phyloP scores from a whole-genome alignment of 306 rosid genomes.

The Clitoria ternatea region DNA sequence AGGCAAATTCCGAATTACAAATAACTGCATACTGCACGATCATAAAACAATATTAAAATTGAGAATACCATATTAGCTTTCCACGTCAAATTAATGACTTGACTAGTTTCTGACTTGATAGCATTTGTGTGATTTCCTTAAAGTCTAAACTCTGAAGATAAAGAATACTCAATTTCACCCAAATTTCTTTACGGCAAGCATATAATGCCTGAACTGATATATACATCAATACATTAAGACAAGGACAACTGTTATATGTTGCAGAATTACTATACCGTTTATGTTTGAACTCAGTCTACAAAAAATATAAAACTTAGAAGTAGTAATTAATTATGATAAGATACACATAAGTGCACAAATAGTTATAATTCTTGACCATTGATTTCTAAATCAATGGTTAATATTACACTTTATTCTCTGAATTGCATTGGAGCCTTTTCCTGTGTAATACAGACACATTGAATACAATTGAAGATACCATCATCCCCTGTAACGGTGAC shows the following conservation, averaged over 20 bases:
- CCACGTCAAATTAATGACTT: background rate
- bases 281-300: background rate
- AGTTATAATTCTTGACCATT: no score
- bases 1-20: background rate
- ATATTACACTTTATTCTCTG: no score
- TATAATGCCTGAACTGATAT: background rate
- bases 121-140: background rate
- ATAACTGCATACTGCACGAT: background rate
- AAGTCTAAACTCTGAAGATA: background rate
- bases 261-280: background rate
- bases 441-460: no score
- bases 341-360: no score
- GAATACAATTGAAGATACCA: conserved; percentile 3
- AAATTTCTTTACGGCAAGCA: background rate
- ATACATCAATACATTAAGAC: background rate
- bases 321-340: no score
- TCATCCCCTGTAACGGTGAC: no score
- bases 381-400: no score
- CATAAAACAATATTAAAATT: background rate
- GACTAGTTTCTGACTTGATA: background rate
- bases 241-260: background rate
- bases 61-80: background rate
- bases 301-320: no score
- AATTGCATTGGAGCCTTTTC: no score
- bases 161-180: background rate